Conservation (phyloP, 805 yeast species). For the Ogataea angusta region DNA sequence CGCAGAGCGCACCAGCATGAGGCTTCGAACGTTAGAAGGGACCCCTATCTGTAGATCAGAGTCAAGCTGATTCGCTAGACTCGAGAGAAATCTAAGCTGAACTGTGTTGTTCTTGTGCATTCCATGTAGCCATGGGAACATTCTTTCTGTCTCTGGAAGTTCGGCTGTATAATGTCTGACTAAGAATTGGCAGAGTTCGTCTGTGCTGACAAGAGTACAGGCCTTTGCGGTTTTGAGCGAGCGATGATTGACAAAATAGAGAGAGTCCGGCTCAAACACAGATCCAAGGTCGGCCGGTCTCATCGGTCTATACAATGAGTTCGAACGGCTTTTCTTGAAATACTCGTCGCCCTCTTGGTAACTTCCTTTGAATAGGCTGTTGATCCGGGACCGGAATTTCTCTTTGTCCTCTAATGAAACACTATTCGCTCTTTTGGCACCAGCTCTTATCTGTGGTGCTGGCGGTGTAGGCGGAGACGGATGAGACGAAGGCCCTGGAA, state of each 20-base stretch:
- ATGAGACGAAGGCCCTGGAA: constrained; percentile 2
- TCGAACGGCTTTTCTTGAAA: constrained; percentile 10
- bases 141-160: constrained; percentile 59
- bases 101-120: constrained; percentile 54
- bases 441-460: constrained; percentile 5
- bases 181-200: constrained; percentile 26
- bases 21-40: constrained; percentile 24
- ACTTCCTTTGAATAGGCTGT: constrained; percentile 18
- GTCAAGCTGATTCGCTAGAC: constrained; percentile 18
- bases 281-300: constrained; percentile 5
- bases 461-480: neutral
- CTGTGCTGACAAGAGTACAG: constrained; percentile 25
- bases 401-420: constrained; percentile 30
- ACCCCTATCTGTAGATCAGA: constrained; percentile 13
- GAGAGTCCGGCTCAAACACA: constrained; percentile 22
- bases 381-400: constrained; percentile 26
- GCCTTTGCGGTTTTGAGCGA: constrained; percentile 11
- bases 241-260: constrained; percentile 21
- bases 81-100: constrained; percentile 44
- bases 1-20: constrained; percentile 33
- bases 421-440: constrained; percentile 29
- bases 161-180: constrained; percentile 23
- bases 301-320: constrained; percentile 8
- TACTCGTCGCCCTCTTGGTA: constrained; percentile 13
- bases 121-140: constrained; percentile 94